Evolutionary conservation across 148 eudicot genomes (phyloP), one percentile per base, ranked within the genome.

Genomic region (Polygonum maritimum): DNA sequence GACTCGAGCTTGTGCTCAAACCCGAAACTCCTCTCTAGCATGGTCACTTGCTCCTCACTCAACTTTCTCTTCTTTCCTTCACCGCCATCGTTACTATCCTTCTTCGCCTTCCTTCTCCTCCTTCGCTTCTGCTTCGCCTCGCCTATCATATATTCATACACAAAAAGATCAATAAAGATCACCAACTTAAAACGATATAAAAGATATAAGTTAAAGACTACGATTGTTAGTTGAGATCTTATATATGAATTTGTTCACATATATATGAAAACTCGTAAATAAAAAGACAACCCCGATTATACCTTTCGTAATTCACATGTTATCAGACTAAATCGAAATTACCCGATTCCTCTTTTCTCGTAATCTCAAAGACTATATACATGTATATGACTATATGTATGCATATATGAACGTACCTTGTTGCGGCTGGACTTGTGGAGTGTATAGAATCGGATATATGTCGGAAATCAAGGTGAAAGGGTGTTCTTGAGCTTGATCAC

Each of bases 1-100:
- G 97, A 88, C 84, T 94, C 98, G 31, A 94, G 77, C 41, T 94
- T 94, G 22, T 94, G 98, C 35, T 92, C 98, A 72, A 72, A 78
- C 7, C 86, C 97, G 36, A 94, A 94, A 69, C 84, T 86, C 38
- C 70, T 31, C 78, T 94, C 98, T 1, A 94, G 75, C 80, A 86
- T 78, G 26, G 31, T 85, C 73, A 87, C 85, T 84, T 89, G 94
- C 47, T 88, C 85, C 1, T 87, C 83, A 73, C 84, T 88, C 21
- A 88, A 78, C 86, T 91, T 93, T 78, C 96, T 90, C 76, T 92
- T 92, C 85, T 88, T 89, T 16, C 70, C 62, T 22, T 74, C 80
- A 2, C 62, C 75, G 21, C 81, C 79, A 0, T 60, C 79, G 5
- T 58, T 79, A 0, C 73, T 45, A 78, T 77, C 75, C 72, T 21